phyloP scores from a whole-genome alignment of 2,329 filamentous ascomycete genomes.

The Ceratocystis lukuohia region DNA sequence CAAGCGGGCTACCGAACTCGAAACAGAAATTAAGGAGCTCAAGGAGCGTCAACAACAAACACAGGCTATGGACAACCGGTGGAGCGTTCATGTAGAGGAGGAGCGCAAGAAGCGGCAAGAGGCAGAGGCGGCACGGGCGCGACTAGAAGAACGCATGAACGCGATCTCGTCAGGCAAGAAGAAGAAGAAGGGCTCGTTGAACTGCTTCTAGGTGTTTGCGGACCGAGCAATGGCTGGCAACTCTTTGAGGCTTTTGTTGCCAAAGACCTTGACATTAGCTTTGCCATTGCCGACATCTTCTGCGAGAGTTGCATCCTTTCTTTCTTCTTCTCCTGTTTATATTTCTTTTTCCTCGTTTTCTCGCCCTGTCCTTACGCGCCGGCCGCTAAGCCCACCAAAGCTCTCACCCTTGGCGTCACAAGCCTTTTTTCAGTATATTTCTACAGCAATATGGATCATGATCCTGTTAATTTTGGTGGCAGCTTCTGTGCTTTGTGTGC shows the following conservation, averaged over 20 bases:
- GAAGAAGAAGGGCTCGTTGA: slow-evolving; percentile 89
- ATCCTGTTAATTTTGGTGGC: not conserved
- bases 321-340: not conserved
- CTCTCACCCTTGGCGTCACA: not conserved
- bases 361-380: not conserved
- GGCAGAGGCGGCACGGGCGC: slow-evolving; percentile 75
- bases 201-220: slow-evolving; percentile 66
- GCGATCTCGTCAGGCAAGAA: slow-evolving; percentile 79
- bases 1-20: slow-evolving; percentile 66
- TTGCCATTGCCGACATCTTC: slow-evolving; percentile 8
- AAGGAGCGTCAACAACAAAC: slow-evolving; percentile 36
- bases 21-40: slow-evolving; percentile 56
- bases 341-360: not conserved
- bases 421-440: not conserved
- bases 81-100: slow-evolving; percentile 83
- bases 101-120: slow-evolving; percentile 85
- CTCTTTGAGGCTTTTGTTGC: slow-evolving; percentile 4
- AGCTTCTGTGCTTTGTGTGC: slow-evolving; percentile 7
- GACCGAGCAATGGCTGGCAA: slow-evolving; percentile 14
- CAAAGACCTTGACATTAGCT: not conserved
- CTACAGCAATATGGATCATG: not conserved
- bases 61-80: slow-evolving; percentile 42
- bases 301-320: not conserved
- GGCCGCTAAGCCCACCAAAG: not conserved
- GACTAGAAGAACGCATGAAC: slow-evolving; percentile 91